Conservation (phyloP, 2,329 filamentous ascomycete genomes). For the Aureobasidium pullulans region DNA sequence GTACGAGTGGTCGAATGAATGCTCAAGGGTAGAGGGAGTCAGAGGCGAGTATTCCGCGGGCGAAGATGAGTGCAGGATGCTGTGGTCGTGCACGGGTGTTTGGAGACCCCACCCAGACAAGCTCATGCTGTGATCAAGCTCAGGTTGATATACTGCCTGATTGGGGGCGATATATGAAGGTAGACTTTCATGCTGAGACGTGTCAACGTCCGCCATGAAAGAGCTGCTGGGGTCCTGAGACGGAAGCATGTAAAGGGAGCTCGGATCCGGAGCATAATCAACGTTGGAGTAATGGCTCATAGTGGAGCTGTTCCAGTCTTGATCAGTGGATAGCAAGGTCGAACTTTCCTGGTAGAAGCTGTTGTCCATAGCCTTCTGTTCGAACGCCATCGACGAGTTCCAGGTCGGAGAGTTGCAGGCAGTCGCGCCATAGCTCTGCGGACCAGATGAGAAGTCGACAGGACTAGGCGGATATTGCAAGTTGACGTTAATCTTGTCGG, state of each 20-base stretch:
- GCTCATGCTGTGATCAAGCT: background rate
- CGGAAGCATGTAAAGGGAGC: background rate
- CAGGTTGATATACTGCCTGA: background rate
- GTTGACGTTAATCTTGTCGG: background rate
- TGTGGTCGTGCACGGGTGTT: background rate
- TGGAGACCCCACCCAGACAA: background rate
- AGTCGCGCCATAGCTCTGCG: background rate
- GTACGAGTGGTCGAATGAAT: background rate
- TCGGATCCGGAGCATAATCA: background rate
- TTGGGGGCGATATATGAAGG: background rate
- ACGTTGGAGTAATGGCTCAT: background rate
- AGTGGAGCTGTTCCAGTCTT: background rate
- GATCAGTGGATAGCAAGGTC: background rate
- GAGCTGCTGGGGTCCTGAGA: background rate
- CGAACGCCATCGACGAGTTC: background rate
- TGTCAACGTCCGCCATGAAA: background rate
- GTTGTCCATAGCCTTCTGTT: background rate
- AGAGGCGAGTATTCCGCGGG: background rate
- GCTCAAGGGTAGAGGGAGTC: background rate
- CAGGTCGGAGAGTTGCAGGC: background rate
- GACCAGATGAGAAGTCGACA: background rate
- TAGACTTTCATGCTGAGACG: background rate
- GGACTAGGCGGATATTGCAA: background rate
- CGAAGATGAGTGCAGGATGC: background rate
- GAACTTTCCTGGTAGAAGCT: constrained; percentile 3